Base-by-base conservation (phyloP, 2,329 filamentous ascomycete species). In the Esteya vermicola region DNA sequence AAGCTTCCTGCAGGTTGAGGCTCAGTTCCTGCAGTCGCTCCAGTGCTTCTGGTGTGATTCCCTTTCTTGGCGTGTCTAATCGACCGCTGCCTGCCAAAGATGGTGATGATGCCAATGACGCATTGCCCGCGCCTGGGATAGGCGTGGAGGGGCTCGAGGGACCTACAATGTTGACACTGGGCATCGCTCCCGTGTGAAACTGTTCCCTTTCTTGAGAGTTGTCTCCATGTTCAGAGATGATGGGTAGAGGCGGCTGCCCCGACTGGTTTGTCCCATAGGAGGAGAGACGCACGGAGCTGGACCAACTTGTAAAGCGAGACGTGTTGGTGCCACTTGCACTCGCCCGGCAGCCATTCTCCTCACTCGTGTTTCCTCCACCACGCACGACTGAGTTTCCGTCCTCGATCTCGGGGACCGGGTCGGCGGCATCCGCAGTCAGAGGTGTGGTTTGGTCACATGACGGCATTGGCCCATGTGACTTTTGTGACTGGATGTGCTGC, bases 401-500 rank as follows among this genome's bases (percentile, higher is more conserved):
- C 21, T 39, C 37, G 26, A 18, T 18, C 7, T 45, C 39, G 2
- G 41, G 36, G 7, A 12, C 22, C 3, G 36, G 21, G 9, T 40
- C 40, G 26, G 47, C 39, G 2, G 43, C 43, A 14, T 51, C 35
- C 6, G 38, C 34, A 7, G 28, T 27, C 9, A 30, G 34, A 4
- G 9, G 10, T 23, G 6, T 8, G 12, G 8, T 28, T 9, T 22
- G 4, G n/a, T 19, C 30, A 26, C 13, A 20, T 16, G n/a, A 13
- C 12, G 16, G 20, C 3, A 39, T 54, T 4, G 39, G 33, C 2
- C 6, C 32, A 4, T 33, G 55, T 20, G 52, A 52, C 47, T 50
- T 57, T 48, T 60, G 54, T 3, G 72, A 61, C 30, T 67, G 57
- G 14, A 75, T 61, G 41, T 77, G 71, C 45, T 76, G 71, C 20